Evolutionary conservation across 805 yeast genomes (phyloP).

Genomic region (Kodamaea fukazawae): DNA sequence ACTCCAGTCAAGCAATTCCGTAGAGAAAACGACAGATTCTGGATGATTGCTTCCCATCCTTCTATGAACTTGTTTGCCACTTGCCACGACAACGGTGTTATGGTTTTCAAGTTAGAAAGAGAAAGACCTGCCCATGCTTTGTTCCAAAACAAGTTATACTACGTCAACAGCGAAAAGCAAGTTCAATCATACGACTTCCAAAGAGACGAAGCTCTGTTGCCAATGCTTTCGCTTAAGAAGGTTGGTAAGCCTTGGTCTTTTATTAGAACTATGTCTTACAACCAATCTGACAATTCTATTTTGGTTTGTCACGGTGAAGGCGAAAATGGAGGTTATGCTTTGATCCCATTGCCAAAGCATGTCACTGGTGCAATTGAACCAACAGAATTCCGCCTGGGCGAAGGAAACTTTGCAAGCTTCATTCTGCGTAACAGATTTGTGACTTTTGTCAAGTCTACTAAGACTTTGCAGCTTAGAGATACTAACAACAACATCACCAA

Average conservation of each 20-base stretch:
- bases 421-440: conserved; percentile 95
- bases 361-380: conserved; percentile 95
- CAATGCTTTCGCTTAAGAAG: conserved; percentile 79
- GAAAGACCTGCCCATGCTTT: conserved; percentile 90
- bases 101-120: conserved; percentile 95
- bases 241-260: conserved; percentile 85
- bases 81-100: conserved; percentile 95
- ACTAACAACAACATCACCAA: conserved; percentile 80
- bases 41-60: conserved; percentile 91
- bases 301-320: conserved; percentile 77
- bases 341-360: conserved; percentile 77
- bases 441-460: conserved; percentile 62
- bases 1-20: conserved; percentile 91
- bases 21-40: conserved; percentile 90
- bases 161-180: conserved; percentile 80
- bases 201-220: conserved; percentile 63
- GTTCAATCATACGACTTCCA: conserved; percentile 75
- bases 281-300: conserved; percentile 87
- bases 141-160: conserved; percentile 70
- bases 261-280: conserved; percentile 80
- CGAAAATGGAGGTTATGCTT: conserved; percentile 65
- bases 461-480: conserved; percentile 79
- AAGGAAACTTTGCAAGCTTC: conserved; percentile 82
- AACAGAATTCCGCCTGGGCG: conserved; percentile 71
- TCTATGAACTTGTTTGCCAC: conserved; percentile 89